Evolutionary conservation across 345 rosid species (phyloP), one percentile per base, ranked within the genome.

Genomic region (Reutealis trisperma): DNA sequence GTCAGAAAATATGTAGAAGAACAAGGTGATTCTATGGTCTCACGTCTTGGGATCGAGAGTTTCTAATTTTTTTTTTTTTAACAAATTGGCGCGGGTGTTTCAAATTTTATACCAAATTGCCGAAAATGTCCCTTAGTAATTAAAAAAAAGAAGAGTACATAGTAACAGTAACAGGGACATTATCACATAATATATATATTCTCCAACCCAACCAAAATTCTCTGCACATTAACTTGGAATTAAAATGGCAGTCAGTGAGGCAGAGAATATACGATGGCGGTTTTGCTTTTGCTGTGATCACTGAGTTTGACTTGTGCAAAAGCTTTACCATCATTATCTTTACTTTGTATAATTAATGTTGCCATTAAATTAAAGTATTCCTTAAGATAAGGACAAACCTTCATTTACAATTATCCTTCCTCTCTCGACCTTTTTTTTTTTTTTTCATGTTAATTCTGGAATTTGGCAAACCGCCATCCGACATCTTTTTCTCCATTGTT

Each of bases 271-370:
- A 4, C 59, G 4, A 45, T 0, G 4, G 9, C 8, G 42, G 30
- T 30, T 32, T 14, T 63, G 74, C 10, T 63, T n/a, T 55, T 54
- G 68, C 12, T 68, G 24, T 27, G 54, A 54, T 70, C 61, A 18
- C 70, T 6, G 2, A 30, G 76, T 82, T 86, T 84, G 84, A 84
- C 87, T 82, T 82, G 21, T 51, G 55, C 5, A 64, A 79, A 79
- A 76, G 64, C 45, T 9, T 32, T 49, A 41, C 54, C 54, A 84
- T 76, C 63, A 73, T 70, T 70, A 44, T 59, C 49, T 66, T 64
- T 69, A 51, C 84, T 74, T 77, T 81, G 65, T 51, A 71, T 82
- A 79, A 77, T 77, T 70, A 70, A 73, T 66, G 75, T 22, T 44
- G 64, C 66, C 41, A 5, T 37, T 37, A 4, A 13, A 52, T 15